These are phyloP conservation scores for Arxiozyma heterogenica DNA, from an alignment of 1,139 yeast species.

Conservation along the genomic window DNA sequence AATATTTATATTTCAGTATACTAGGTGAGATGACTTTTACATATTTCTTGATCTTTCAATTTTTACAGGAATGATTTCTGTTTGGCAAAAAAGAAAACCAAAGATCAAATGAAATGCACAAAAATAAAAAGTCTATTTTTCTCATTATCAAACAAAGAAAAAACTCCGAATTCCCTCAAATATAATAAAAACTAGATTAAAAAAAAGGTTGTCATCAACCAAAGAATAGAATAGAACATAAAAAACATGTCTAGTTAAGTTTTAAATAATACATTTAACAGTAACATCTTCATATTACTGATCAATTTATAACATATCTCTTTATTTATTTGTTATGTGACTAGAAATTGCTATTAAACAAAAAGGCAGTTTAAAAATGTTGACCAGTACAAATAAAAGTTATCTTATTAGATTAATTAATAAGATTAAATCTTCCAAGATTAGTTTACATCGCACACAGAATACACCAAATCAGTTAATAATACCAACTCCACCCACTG, in stretches of 20 bases:
- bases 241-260: background rate
- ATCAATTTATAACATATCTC: background rate
- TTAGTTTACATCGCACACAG: background rate
- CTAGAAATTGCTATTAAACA: background rate
- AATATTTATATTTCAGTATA: no score
- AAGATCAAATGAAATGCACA: no score
- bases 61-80: no score
- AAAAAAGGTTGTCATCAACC: background rate
- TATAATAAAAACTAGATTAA: background rate
- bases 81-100: no score
- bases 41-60: no score
- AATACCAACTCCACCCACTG: constrained; percentile 24
- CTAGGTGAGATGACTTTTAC: no score
- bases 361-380: background rate
- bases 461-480: background rate
- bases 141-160: background rate
- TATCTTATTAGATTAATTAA: background rate
- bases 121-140: no score
- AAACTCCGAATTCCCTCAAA: background rate
- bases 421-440: background rate
- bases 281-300: no score
- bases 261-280: background rate
- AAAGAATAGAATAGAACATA: background rate
- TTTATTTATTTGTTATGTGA: no score
- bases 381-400: background rate